Evolutionary conservation across 1,284 basidiomycete species (phyloP).

Genomic region (Irpex lacteus): DNA sequence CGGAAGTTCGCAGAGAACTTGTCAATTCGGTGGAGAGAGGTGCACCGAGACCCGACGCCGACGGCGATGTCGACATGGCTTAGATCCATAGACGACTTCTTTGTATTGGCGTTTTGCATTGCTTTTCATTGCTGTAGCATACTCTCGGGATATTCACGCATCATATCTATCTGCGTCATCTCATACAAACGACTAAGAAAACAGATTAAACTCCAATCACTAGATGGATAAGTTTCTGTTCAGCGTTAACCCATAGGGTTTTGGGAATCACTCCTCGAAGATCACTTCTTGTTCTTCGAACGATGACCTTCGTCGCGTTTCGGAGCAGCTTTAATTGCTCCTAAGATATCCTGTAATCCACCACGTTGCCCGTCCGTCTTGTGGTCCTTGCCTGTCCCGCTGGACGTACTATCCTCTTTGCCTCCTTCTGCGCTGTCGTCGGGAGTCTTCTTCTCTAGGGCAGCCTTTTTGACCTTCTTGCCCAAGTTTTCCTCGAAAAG

Average conservation of each 20-base stretch:
- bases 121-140: neutral
- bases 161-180: neutral
- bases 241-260: constrained; percentile 1
- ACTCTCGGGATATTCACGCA: neutral
- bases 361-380: constrained; percentile 24
- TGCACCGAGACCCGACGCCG: constrained; percentile 53
- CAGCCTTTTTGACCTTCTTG: constrained; percentile 54
- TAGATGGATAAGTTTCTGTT: neutral
- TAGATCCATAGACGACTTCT: constrained; percentile 13
- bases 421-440: neutral
- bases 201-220: neutral
- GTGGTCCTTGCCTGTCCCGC: constrained; percentile 21
- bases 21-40: constrained; percentile 72
- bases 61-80: constrained; percentile 36
- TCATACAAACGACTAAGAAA: neutral
- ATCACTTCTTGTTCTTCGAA: constrained; percentile 21
- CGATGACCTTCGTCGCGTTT: constrained; percentile 30
- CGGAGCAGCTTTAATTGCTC: constrained; percentile 43
- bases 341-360: constrained; percentile 37
- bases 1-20: constrained; percentile 89
- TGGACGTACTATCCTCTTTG: constrained; percentile 5
- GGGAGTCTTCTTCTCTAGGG: constrained; percentile 25
- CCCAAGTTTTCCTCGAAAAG: constrained; percentile 60
- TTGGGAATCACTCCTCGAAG: neutral
- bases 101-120: neutral